Percentiles rank a stretch among this genome's conserved stretches.
These are phyloP conservation scores for Cyclotella cryptica DNA, from an alignment of 108 stramenopile species.

Conservation along the genomic window DNA sequence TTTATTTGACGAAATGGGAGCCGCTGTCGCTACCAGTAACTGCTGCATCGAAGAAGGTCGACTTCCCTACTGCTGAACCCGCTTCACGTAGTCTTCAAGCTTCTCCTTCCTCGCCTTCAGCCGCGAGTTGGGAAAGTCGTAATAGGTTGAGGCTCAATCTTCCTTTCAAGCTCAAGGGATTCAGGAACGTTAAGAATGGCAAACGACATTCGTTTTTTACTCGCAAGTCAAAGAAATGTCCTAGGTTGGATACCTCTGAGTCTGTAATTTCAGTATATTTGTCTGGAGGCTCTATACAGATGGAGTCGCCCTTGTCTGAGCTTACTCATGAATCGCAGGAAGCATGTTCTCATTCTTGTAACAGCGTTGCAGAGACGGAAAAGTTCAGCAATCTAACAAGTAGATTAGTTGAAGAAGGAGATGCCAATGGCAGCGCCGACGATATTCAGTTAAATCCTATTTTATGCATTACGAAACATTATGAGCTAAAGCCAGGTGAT, in stretches of 20 bases:
- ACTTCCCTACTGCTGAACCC: neutral
- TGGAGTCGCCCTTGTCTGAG: neutral
- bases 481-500: neutral
- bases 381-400: conserved; percentile 18
- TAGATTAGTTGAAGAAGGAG: neutral
- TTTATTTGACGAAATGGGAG: neutral
- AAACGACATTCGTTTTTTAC: neutral
- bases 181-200: neutral
- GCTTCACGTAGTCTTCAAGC: neutral
- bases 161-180: conserved; percentile 2
- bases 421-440: neutral
- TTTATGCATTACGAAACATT: neutral
- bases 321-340: neutral
- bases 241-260: neutral
- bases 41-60: neutral
- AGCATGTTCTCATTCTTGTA: conserved; percentile 7
- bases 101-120: neutral
- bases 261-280: neutral
- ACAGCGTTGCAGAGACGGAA: conserved; percentile 16
- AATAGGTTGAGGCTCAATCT: neutral
- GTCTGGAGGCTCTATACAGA: neutral
- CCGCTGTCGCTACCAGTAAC: neutral
- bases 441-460: neutral
- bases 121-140: neutral
- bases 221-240: neutral